phyloP scores from a whole-genome alignment of 1,139 yeast genomes.

The Geotrichum macrosporum region DNA sequence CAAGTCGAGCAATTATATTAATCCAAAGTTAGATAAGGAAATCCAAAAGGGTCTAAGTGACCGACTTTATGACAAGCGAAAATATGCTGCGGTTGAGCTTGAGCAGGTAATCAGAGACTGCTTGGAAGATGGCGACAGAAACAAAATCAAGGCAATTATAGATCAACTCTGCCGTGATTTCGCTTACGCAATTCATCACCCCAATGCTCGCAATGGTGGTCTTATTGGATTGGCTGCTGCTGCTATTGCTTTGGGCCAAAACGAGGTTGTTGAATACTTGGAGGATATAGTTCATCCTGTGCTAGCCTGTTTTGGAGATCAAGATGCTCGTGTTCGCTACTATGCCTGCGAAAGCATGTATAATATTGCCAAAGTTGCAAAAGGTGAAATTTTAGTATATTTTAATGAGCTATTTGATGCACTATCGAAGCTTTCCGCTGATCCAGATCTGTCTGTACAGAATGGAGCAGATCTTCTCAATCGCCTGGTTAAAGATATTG shows the following conservation, averaged over 20 bases:
- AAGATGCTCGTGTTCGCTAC: slow-evolving; percentile 91
- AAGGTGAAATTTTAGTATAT: slow-evolving; percentile 86
- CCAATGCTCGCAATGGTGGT: slow-evolving; percentile 73
- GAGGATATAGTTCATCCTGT: slow-evolving; percentile 91
- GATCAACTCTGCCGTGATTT: slow-evolving; percentile 64
- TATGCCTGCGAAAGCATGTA: slow-evolving; percentile 96
- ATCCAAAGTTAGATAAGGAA: slow-evolving; percentile 50
- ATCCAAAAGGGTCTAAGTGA: slow-evolving; percentile 82
- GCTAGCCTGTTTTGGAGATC: slow-evolving; percentile 92
- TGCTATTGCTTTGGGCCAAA: slow-evolving; percentile 70
- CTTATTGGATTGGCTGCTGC: slow-evolving; percentile 73
- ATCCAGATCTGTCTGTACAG: slow-evolving; percentile 84
- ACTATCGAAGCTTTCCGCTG: slow-evolving; percentile 81
- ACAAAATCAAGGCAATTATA: slow-evolving; percentile 62
- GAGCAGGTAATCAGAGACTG: slow-evolving; percentile 76
- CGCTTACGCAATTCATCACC: slow-evolving; percentile 72
- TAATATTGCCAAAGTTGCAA: slow-evolving; percentile 93
- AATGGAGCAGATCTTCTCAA: slow-evolving; percentile 95
- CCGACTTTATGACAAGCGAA: slow-evolving; percentile 88
- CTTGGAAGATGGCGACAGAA: slow-evolving; percentile 61
- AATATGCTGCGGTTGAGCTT: slow-evolving; percentile 86
- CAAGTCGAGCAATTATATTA: background rate
- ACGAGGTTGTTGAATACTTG: slow-evolving; percentile 65
- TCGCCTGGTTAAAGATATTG: slow-evolving; percentile 86
- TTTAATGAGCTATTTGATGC: slow-evolving; percentile 95